These are phyloP conservation scores for Rhododendron simsii DNA, from an alignment of 148 eudicot genomes.

Conservation along the genomic window DNA sequence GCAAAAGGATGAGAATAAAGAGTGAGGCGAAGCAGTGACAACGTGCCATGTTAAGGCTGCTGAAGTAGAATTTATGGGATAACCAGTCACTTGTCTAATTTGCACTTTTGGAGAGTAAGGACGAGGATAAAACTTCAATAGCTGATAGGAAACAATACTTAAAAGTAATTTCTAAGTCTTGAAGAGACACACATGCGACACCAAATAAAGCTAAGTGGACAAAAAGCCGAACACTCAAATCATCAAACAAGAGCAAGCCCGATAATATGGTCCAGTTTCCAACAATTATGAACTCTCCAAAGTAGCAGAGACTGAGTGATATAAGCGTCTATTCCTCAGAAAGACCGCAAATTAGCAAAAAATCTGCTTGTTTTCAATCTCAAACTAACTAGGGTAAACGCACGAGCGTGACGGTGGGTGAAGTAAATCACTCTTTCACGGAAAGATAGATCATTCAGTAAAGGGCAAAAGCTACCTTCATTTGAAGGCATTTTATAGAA, in stretches of 20 bases:
- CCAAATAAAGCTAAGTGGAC: neutral
- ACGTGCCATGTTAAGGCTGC: neutral
- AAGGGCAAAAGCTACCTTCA: slow-evolving; percentile 12
- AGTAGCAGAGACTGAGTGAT: neutral
- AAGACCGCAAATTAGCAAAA: neutral
- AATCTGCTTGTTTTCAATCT: neutral
- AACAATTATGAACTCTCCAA: neutral
- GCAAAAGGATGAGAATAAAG: slow-evolving; percentile 2
- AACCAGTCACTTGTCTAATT: neutral
- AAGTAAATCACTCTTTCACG: neutral
- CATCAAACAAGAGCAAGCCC: neutral
- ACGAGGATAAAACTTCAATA: neutral
- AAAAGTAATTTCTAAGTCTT: neutral
- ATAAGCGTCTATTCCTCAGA: neutral
- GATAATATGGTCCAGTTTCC: neutral
- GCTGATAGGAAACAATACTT: neutral
- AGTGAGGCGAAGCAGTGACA: neutral
- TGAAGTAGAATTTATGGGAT: neutral
- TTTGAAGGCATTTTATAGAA: neutral
- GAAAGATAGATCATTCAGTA: neutral
- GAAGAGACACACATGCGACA: neutral
- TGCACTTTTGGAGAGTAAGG: neutral
- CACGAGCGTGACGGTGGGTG: neutral
- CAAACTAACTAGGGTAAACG: neutral
- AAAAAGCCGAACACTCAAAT: neutral